Base-by-base conservation (phyloP, 148 eudicot genomes). In the Cornus suecica region DNA sequence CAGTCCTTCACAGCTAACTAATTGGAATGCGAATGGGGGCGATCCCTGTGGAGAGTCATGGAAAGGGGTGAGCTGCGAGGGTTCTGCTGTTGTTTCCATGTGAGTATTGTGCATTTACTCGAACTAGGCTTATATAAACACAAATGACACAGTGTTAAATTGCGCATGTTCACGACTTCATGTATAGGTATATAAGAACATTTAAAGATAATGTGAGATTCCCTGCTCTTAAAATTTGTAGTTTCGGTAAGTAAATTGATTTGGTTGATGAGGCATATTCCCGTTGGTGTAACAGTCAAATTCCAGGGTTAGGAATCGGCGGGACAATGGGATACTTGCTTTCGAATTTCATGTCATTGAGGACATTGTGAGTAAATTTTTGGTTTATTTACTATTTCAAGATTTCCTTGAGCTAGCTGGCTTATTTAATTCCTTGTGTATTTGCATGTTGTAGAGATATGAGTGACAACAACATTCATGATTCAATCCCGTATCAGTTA, bases 11-110 rank as follows among this genome's bases (percentile, higher is more conserved):
- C 97, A 92, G 86, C 82, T 95, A 66, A 87, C 90, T 30, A 83
- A 87, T 68, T 95, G 99, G 99, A 90, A 85, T 77, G 74, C 93
- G 2, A 85, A 76, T 83, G 92, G 87, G 51, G 97, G 97, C 61
- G 99, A 95, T 80, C 99, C 99, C 10, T 95, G 99, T 87, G 93
- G 87, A 69, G 93, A 92, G 82, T 91, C 99, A 65, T 95, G 99
- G 99, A 87, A 79, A 79, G 99, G 99, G 71, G 83, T 95, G 60
- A 80, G 80, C 58, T 95, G 99, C 78, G 87, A 91, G 70, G 97
- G 93, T 70, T 88, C 97, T 42, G 85, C 97, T 66, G 97, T 95
- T 64, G 93, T 88, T 80, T 88, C 97, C 54, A 68, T 95, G 99
- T 95, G 83, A 80, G 93, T 77, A n/a, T n/a, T n/a, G 4, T 37